Evolutionary conservation across 768 basidiomycete species (phyloP), one percentile per base, ranked within the genome.

Genomic region (Sporobolomyces phaffii): DNA sequence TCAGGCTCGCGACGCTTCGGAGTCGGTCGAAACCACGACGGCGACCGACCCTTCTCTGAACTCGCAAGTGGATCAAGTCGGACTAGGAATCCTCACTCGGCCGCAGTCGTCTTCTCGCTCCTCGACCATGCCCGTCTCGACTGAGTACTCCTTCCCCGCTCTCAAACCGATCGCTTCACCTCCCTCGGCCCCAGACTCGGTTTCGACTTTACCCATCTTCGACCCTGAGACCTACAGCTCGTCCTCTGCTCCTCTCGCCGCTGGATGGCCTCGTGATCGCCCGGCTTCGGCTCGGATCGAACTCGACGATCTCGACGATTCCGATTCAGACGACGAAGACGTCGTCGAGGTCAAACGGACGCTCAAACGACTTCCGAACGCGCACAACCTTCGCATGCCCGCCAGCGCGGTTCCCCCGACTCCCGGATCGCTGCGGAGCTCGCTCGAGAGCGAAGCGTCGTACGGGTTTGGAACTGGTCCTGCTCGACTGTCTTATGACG

Each of bases 121-220:
- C 80, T 81, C 24, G 78, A 69, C 15, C 80, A 76, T 15, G 22
- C 34, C 47, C 33, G 28, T 44, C 14, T 41, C 44, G 80, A 22
- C 22, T 50, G 68, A 57, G 24, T 57, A 54, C 36, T 40, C 34
- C 80, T 7, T 75, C 80, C 36, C 77, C 78, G 2, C 83, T 82
- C 0, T 81, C 83, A 11, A 85, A 84, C n/a, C 76, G 86, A 60
- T 81, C 83, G 52, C 83, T 82, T 68, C 78, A 78, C 1, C 79
- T 80, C 10, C 82, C 20, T n/a, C 61, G 5, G 3, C 61, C 13
- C n/a, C n/a, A n/a, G 7, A 28, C 4, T 22, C 34, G 8, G 36
- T 29, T 17, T 31, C 50, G 31, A 24, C 47, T 5, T 13, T 56
- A 9, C 59, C 65, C 7, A 29, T 53, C 49, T 61, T 60, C 43